Conservation (phyloP, 2,329 filamentous ascomycete genomes). For the Magnaporthiopsis poae region DNA sequence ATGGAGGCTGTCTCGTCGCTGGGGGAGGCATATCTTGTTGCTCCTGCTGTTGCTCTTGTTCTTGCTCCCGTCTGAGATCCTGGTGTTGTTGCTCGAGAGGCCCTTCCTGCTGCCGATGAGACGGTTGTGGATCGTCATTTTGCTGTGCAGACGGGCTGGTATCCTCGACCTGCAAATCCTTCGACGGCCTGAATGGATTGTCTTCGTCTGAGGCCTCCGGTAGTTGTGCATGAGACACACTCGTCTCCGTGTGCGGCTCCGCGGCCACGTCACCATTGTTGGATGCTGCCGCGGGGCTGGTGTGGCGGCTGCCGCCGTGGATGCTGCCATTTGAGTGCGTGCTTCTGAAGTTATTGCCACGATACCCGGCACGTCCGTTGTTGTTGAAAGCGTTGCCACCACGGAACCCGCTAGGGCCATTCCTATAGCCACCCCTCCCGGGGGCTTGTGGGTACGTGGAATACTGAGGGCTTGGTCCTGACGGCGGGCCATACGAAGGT, state of each 20-base stretch:
- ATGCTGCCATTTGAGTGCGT: conserved; percentile 43
- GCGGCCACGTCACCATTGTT: conserved; percentile 8
- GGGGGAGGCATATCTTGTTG: conserved; percentile 42
- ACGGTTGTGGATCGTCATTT: conserved; percentile 24
- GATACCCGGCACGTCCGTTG: conserved; percentile 38
- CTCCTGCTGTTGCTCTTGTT: neutral
- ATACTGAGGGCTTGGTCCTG: conserved; percentile 47
- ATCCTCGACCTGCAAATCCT: conserved; percentile 57
- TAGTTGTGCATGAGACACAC: neutral
- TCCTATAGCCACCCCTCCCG: conserved; percentile 38
- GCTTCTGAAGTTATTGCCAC: conserved; percentile 55
- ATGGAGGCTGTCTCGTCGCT: conserved; percentile 41
- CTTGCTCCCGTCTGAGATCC: neutral
- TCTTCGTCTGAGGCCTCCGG: conserved; percentile 30
- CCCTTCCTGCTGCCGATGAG: conserved; percentile 25
- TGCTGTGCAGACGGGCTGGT: conserved; percentile 36
- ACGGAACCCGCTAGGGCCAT: conserved; percentile 43
- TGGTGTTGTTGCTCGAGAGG: conserved; percentile 25
- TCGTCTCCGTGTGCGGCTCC: conserved; percentile 6
- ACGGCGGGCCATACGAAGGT: conserved; percentile 46
- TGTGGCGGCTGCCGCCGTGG: conserved; percentile 26
- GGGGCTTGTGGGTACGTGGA: conserved; percentile 39
- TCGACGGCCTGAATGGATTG: conserved; percentile 52
- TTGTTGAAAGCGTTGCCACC: conserved; percentile 42
- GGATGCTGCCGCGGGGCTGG: conserved; percentile 11